Evolutionary conservation across 1,284 basidiomycete genomes (phyloP).

Genomic region (Sporisorium reilianum): DNA sequence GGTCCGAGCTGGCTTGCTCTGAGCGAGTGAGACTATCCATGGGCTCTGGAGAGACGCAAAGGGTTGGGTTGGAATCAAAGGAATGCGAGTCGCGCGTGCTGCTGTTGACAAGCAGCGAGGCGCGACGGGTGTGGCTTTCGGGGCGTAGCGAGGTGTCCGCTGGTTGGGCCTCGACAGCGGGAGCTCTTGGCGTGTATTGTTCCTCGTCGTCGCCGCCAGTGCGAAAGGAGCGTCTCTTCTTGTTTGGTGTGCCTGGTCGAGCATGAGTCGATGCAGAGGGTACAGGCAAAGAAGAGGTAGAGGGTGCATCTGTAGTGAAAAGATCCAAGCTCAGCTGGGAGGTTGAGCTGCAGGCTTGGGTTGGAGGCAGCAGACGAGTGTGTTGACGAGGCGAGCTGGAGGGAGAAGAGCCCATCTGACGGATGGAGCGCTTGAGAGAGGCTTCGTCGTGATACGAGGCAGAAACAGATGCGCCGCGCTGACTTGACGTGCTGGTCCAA

Average conservation of each 20-base stretch:
- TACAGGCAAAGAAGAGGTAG: neutral
- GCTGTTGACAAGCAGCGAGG: conserved; percentile 41
- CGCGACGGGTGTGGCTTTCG: conserved; percentile 11
- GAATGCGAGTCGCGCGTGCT: conserved; percentile 18
- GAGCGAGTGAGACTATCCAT: neutral
- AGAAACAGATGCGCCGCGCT: neutral
- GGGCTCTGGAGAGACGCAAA: conserved; percentile 23
- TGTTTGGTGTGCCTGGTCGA: conserved; percentile 12
- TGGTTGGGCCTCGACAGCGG: neutral
- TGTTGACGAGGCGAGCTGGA: conserved; percentile 25
- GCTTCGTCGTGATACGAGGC: conserved; percentile 8
- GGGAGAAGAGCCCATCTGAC: conserved; percentile 35
- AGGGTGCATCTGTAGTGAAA: neutral
- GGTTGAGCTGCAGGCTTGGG: conserved; percentile 1
- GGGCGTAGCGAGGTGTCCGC: neutral
- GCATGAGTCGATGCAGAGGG: neutral
- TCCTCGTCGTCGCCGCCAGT: neutral
- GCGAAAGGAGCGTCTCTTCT: conserved; percentile 27
- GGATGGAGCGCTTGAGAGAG: conserved; percentile 32
- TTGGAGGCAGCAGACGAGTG: neutral
- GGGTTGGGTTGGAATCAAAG: neutral
- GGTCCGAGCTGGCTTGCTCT: neutral
- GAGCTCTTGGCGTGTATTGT: too few relatives aligned
- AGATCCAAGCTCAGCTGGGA: neutral
- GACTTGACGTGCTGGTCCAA: neutral